Conservation (phyloP, 139 green algal genomes). For the Gonium pectorale region DNA sequence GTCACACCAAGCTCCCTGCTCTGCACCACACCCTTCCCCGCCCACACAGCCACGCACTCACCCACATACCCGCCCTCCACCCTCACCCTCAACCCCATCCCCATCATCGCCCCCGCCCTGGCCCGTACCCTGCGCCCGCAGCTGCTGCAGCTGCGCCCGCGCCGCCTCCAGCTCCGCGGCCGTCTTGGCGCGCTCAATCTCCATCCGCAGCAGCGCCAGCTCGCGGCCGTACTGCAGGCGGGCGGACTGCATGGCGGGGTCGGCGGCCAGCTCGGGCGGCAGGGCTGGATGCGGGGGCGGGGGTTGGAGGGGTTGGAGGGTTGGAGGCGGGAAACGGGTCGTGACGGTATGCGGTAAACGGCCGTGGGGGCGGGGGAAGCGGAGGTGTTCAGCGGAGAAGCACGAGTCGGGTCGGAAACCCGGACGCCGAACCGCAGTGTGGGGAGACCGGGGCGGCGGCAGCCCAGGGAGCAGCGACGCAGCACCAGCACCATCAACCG, state of each 20-base stretch:
- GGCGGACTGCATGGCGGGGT: conserved; percentile 31
- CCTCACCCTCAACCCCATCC: neutral
- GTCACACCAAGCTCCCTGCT: too few species aligned
- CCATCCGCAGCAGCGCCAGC: conserved; percentile 60
- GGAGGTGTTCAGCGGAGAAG: too few species aligned
- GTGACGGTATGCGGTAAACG: neutral
- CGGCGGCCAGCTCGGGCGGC: conserved; percentile 21
- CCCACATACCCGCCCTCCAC: too few species aligned
- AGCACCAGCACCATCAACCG: too few species aligned
- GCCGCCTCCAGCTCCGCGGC: conserved; percentile 53
- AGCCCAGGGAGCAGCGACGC: too few species aligned
- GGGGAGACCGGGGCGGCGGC: too few species aligned
- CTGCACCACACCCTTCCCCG: too few species aligned
- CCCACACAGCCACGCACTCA: too few species aligned
- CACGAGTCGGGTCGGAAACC: too few species aligned
- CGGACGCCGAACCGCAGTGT: too few species aligned
- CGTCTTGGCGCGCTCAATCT: conserved; percentile 54
- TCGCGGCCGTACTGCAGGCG: conserved; percentile 38
- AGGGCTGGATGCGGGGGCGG: too few species aligned
- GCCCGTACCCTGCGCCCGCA: neutral
- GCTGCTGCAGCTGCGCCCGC: conserved; percentile 7
- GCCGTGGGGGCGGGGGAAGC: too few species aligned
- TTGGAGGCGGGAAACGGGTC: neutral
- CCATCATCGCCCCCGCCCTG: neutral
- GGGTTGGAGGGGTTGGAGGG: neutral